Conservation (phyloP, 1,284 basidiomycete genomes). For the Irpex sp. region DNA sequence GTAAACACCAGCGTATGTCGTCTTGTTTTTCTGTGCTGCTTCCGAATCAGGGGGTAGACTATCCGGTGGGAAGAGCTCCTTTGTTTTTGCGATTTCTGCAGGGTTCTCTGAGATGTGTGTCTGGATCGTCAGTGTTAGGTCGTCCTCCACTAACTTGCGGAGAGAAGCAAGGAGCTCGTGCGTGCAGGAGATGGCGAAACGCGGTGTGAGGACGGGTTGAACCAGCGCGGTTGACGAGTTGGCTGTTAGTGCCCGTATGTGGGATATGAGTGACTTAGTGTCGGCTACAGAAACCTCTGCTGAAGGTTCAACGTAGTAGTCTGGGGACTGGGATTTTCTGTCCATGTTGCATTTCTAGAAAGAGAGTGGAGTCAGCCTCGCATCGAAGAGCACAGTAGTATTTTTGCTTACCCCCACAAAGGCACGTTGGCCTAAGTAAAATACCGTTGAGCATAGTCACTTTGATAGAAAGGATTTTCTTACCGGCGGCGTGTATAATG, state of each 20-base stretch:
- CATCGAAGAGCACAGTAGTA: slow-evolving; percentile 2
- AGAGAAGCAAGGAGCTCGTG: slow-evolving; percentile 65
- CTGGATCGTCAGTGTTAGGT: slow-evolving; percentile 75
- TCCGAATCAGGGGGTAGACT: neutral
- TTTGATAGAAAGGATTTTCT: slow-evolving; percentile 14
- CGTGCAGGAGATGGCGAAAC: slow-evolving; percentile 94
- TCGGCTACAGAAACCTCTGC: slow-evolving; percentile 51
- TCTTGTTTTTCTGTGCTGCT: slow-evolving; percentile 17
- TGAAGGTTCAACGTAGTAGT: slow-evolving; percentile 72
- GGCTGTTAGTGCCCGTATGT: slow-evolving; percentile 56
- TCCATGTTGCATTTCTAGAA: slow-evolving; percentile 94
- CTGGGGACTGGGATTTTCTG: slow-evolving; percentile 52
- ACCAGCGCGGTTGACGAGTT: slow-evolving; percentile 48
- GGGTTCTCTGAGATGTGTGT: slow-evolving; percentile 92
- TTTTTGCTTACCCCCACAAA: slow-evolving; percentile 67
- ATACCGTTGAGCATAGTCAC: neutral
- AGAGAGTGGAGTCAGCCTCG: neutral
- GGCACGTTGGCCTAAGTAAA: slow-evolving; percentile 72
- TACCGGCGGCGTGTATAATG: slow-evolving; percentile 64
- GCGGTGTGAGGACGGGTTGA: slow-evolving; percentile 89
- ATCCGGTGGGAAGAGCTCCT: slow-evolving; percentile 49
- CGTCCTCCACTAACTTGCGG: slow-evolving; percentile 51
- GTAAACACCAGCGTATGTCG: slow-evolving; percentile 78
- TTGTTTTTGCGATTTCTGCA: slow-evolving; percentile 70
- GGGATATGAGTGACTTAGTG: slow-evolving; percentile 64